Percentiles rank a stretch among this genome's conserved stretches.
Evolutionary conservation across 495 filamentous ascomycete species (phyloP).

Genomic region (Lepraria neglecta): DNA sequence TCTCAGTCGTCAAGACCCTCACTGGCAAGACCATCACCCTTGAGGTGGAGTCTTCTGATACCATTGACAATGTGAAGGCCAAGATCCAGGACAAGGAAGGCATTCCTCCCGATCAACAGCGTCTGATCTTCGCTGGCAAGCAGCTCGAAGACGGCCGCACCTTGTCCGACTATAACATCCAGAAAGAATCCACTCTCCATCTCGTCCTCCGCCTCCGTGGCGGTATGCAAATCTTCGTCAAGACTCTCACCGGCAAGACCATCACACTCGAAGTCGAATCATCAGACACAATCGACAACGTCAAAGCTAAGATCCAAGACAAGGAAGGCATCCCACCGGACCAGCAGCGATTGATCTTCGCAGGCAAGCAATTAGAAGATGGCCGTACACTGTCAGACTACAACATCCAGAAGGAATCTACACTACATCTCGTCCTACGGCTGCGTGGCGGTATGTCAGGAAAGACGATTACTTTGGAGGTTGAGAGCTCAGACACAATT

Average conservation of each 20-base stretch:
- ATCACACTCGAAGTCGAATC: slow-evolving; percentile 67
- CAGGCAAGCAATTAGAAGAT: slow-evolving; percentile 91
- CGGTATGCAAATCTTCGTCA: slow-evolving; percentile 72
- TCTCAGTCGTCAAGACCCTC: slow-evolving; percentile 72
- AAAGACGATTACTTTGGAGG: slow-evolving; percentile 88
- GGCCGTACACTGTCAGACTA: slow-evolving; percentile 93
- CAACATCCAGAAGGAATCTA: slow-evolving; percentile 99
- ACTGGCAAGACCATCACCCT: slow-evolving; percentile 98
- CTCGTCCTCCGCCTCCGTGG: slow-evolving; percentile 65
- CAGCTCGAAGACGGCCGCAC: slow-evolving; percentile 67
- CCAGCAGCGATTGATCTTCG: slow-evolving; percentile 92
- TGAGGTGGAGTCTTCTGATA: slow-evolving; percentile 92
- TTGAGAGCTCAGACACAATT: slow-evolving; percentile 84
- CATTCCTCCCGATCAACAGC: slow-evolving; percentile 72
- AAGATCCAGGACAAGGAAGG: slow-evolving; percentile 78
- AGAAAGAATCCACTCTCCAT: slow-evolving; percentile 66
- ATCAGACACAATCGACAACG: slow-evolving; percentile 95
- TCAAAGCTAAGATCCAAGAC: slow-evolving; percentile 96
- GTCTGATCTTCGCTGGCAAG: slow-evolving; percentile 66
- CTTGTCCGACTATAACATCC: slow-evolving; percentile 67
- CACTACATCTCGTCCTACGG: slow-evolving; percentile 93
- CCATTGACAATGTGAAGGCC: slow-evolving; percentile 90
- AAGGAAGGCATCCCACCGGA: slow-evolving; percentile 95
- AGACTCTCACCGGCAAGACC: slow-evolving; percentile 66
- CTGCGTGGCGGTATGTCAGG: slow-evolving; percentile 96